These are phyloP conservation scores for Candida michaelii DNA, from an alignment of 805 yeast genomes.

Conservation along the genomic window DNA sequence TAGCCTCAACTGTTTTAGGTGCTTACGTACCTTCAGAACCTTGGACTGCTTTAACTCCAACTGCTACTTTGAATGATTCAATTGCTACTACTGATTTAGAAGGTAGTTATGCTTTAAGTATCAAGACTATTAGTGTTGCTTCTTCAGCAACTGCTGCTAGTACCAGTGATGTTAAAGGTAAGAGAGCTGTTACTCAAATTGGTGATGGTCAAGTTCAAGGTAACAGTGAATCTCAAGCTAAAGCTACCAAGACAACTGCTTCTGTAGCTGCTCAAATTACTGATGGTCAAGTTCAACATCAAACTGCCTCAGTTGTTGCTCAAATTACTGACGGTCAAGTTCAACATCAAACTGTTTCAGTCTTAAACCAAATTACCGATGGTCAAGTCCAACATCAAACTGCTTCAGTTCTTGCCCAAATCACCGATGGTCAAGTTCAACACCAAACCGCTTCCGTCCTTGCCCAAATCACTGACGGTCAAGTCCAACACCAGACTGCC, in stretches of 20 bases:
- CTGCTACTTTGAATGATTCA: slow-evolving; percentile 19
- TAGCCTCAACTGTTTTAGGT: slow-evolving; percentile 7
- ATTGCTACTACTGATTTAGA: slow-evolving; percentile 23
- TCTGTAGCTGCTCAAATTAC: slow-evolving; percentile 26
- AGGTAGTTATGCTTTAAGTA: slow-evolving; percentile 34
- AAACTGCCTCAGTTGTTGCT: slow-evolving; percentile 10
- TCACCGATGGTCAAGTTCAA: slow-evolving; percentile 44
- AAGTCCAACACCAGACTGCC: slow-evolving; percentile 26
- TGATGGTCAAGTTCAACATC: slow-evolving; percentile 37
- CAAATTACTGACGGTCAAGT: slow-evolving; percentile 39
- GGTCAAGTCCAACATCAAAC: slow-evolving; percentile 49
- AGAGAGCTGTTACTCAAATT: slow-evolving; percentile 35
- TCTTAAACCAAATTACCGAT: slow-evolving; percentile 38
- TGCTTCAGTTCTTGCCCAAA: slow-evolving; percentile 32
- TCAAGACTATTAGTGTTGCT: slow-evolving; percentile 24
- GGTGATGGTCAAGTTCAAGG: slow-evolving; percentile 50
- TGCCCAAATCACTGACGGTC: slow-evolving; percentile 38
- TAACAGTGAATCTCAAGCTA: slow-evolving; percentile 20
- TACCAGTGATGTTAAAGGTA: slow-evolving; percentile 7
- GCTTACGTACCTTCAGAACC: slow-evolving; percentile 23
- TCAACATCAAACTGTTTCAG: slow-evolving; percentile 48
- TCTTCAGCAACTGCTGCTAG: slow-evolving; percentile 12
- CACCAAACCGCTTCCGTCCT: slow-evolving; percentile 34
- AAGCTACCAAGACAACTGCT: slow-evolving; percentile 16
- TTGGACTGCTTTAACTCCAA: slow-evolving; percentile 33